Evolutionary conservation across 805 yeast genomes (phyloP).

Genomic region (Tetrapisispora pingtungensis): DNA sequence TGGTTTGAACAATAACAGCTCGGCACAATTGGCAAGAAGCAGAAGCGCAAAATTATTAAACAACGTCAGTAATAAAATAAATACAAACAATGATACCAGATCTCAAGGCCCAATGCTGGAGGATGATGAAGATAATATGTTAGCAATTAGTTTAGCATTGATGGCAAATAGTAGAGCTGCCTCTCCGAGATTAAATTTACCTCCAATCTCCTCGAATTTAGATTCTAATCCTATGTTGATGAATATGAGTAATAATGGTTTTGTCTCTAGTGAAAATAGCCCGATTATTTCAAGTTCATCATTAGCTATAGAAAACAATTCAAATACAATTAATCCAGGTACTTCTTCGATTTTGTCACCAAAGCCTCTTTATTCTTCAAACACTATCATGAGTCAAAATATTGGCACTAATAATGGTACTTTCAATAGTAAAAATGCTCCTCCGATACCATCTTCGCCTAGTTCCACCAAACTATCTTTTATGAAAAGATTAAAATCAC

Average conservation of each 20-base stretch:
- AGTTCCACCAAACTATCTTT: conserved; percentile 20
- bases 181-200: conserved; percentile 25
- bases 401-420: neutral
- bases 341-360: conserved; percentile 13
- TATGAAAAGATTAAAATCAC: conserved; percentile 24
- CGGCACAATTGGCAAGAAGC: neutral
- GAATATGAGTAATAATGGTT: neutral
- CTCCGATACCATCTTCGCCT: conserved; percentile 6
- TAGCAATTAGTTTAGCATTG: conserved; percentile 28
- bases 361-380: conserved; percentile 17
- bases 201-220: conserved; percentile 20
- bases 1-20: neutral
- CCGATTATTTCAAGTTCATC: conserved; percentile 1
- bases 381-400: conserved; percentile 15
- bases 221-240: conserved; percentile 11
- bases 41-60: neutral
- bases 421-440: neutral
- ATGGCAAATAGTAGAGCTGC: conserved; percentile 30
- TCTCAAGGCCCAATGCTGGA: conserved; percentile 9
- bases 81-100: conserved; percentile 1
- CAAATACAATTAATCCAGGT: conserved; percentile 6
- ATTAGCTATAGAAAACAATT: neutral
- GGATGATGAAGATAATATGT: conserved; percentile 28
- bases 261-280: neutral
- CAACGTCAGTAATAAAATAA: neutral